Evolutionary conservation across 1,284 basidiomycete species (phyloP).

Genomic region (Ceratobasidium sp.): DNA sequence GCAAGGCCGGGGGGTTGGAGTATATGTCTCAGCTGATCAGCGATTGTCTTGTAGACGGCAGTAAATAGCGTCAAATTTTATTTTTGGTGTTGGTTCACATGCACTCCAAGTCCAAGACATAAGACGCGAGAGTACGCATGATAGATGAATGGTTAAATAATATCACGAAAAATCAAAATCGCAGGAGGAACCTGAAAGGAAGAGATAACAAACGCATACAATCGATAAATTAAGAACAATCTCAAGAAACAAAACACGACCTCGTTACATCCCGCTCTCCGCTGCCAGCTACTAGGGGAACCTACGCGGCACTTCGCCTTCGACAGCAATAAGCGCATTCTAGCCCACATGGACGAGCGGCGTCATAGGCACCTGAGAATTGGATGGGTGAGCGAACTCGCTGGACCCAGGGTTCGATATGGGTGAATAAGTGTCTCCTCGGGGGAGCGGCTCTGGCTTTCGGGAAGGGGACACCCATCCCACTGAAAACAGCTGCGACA

Average conservation of each 20-base stretch:
- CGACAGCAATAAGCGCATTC: neutral
- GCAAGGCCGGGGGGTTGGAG: too few species aligned
- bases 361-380: neutral
- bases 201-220: neutral
- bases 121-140: too few species aligned
- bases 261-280: slow-evolving; percentile 29
- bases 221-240: neutral
- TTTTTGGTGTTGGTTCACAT: too few species aligned
- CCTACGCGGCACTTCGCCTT: slow-evolving; percentile 17
- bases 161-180: neutral
- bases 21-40: too few species aligned
- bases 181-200: neutral
- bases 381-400: slow-evolving; percentile 23
- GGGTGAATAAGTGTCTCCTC: neutral
- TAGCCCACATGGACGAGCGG: neutral
- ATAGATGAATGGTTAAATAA: too few species aligned
- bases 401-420: neutral
- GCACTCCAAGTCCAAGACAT: too few species aligned
- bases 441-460: neutral
- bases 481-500: slow-evolving; percentile 23
- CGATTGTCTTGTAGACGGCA: too few species aligned
- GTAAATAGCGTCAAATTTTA: too few species aligned
- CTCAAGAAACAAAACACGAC: neutral
- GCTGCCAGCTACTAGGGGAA: slow-evolving; percentile 28
- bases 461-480: slow-evolving; percentile 26